Percentiles rank a stretch among this genome's conserved stretches.
These are phyloP conservation scores for Hypoxylon trugodes DNA, from an alignment of 495 filamentous ascomycete species.

Conservation along the genomic window DNA sequence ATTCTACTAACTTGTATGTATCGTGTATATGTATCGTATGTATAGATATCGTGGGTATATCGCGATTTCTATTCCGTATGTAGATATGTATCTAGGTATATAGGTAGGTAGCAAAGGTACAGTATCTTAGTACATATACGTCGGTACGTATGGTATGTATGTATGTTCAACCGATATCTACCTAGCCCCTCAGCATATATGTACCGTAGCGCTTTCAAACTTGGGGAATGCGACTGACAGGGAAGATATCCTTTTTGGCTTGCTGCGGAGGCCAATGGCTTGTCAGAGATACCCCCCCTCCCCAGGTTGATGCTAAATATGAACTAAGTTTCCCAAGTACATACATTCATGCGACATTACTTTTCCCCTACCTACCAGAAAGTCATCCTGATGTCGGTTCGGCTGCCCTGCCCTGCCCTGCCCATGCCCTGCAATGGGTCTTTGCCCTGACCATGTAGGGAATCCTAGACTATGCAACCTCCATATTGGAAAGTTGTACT, in stretches of 20 bases:
- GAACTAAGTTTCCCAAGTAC: slow-evolving; percentile 27
- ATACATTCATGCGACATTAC: slow-evolving; percentile 38
- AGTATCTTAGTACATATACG: no score
- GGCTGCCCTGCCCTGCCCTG: slow-evolving; percentile 31
- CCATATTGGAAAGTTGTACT: slow-evolving; percentile 39
- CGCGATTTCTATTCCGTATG: no score
- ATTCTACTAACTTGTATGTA: slow-evolving; percentile 24
- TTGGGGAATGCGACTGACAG: slow-evolving; percentile 15
- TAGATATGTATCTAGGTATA: no score
- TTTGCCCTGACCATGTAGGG: slow-evolving; percentile 36
- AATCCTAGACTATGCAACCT: slow-evolving; percentile 42
- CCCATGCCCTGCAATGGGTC: no score
- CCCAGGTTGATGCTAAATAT: slow-evolving; percentile 38
- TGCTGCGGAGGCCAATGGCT: slow-evolving; percentile 28
- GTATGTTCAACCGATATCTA: slow-evolving; percentile 17
- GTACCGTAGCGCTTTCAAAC: slow-evolving; percentile 19
- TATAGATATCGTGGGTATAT: neutral
- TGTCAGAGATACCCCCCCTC: slow-evolving; percentile 12
- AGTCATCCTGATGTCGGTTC: slow-evolving; percentile 35
- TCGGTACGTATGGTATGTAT: slow-evolving; percentile 6
- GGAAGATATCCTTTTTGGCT: slow-evolving; percentile 10
- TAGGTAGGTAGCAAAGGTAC: no score
- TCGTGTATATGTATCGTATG: slow-evolving; percentile 4
- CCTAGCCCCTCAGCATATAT: slow-evolving; percentile 3
- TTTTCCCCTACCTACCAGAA: slow-evolving; percentile 22